These are phyloP conservation scores for Russula abietina DNA, from an alignment of 768 basidiomycete genomes.

Conservation along the genomic window DNA sequence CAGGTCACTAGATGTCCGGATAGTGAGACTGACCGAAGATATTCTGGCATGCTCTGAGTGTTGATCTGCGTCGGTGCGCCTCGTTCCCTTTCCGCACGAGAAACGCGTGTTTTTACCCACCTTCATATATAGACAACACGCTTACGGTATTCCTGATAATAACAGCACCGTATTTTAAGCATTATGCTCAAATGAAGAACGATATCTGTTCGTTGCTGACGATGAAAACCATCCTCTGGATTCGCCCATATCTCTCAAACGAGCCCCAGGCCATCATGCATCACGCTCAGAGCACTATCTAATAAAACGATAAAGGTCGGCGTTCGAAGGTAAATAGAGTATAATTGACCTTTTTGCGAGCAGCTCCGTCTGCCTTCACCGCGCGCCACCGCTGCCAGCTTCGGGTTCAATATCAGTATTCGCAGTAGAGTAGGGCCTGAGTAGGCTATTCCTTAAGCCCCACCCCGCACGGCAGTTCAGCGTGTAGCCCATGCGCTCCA, in stretches of 20 bases:
- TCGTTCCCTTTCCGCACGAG: not conserved
- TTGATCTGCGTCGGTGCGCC: no score
- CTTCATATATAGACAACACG: not conserved
- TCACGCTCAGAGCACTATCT: not conserved
- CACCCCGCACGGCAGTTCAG: no score
- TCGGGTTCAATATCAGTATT: slow-evolving; percentile 13
- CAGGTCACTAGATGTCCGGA: no score
- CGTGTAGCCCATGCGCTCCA: not conserved
- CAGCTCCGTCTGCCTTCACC: not conserved
- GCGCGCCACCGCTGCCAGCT: not conserved
- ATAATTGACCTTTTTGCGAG: no score
- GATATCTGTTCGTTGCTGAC: not conserved
- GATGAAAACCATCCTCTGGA: no score
- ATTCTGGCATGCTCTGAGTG: no score
- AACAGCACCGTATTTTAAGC: not conserved
- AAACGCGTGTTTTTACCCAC: not conserved
- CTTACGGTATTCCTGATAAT: no score
- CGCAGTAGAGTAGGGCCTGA: no score
- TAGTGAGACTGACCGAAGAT: no score
- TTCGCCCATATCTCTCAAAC: not conserved
- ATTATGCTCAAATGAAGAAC: not conserved
- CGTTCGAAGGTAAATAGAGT: no score
- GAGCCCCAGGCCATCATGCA: not conserved
- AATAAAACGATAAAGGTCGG: no score
- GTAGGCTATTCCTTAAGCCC: no score